phyloP scores from a whole-genome alignment of 2,329 filamentous ascomycete species.

The Pyricularia pennisetigena region DNA sequence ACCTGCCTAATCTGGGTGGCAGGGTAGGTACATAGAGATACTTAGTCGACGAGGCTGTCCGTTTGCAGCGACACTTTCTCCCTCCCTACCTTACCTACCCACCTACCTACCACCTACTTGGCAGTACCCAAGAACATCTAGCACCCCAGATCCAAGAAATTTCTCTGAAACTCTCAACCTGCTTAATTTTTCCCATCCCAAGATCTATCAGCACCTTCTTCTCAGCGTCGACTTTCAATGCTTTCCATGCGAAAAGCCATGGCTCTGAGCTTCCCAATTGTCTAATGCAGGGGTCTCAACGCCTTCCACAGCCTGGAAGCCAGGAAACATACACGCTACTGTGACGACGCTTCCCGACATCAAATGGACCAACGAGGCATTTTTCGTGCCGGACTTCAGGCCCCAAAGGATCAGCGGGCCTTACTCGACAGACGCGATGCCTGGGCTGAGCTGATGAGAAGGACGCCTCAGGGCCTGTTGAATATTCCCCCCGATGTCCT shows the following conservation, averaged over 20 bases:
- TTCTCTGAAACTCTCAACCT: neutral
- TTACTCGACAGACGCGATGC: constrained; percentile 24
- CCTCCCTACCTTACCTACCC: neutral
- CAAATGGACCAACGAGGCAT: constrained; percentile 5
- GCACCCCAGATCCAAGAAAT: neutral
- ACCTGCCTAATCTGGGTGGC: neutral
- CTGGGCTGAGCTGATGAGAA: constrained; percentile 22
- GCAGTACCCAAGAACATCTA: neutral
- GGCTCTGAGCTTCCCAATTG: neutral
- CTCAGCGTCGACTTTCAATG: neutral
- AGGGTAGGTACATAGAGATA: neutral
- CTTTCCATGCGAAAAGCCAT: neutral
- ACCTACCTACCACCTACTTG: neutral
- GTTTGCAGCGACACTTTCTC: neutral
- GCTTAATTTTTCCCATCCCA: neutral
- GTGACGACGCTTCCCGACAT: neutral
- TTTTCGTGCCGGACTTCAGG: constrained; percentile 17
- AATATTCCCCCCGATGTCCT: constrained; percentile 27
- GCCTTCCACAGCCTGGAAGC: neutral
- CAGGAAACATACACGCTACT: neutral
- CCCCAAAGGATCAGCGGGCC: constrained; percentile 27
- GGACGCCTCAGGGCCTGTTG: constrained; percentile 13
- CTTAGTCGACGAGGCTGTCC: neutral
- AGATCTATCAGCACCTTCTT: neutral
- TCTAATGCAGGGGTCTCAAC: neutral